These are phyloP conservation scores for Coemansia sp. DNA, from an alignment of 192 early-diverging fungal genomes.

Conservation along the genomic window DNA sequence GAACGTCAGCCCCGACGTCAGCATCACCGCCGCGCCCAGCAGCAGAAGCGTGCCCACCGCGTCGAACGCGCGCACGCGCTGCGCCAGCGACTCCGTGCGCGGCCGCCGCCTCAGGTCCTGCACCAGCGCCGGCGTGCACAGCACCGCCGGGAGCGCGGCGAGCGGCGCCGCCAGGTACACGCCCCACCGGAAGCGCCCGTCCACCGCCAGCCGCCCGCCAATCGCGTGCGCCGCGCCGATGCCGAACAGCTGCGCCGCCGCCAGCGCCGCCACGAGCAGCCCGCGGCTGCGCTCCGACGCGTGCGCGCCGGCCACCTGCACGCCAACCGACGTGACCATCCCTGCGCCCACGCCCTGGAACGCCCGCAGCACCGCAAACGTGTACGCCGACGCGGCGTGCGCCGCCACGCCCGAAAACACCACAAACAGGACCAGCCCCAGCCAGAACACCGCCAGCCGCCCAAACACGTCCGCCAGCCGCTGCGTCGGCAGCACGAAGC, in stretches of 20 bases:
- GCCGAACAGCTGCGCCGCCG: slow-evolving; percentile 41
- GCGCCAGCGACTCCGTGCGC: slow-evolving; percentile 15
- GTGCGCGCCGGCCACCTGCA: slow-evolving; percentile 20
- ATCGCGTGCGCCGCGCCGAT: slow-evolving; percentile 40
- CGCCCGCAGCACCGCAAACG: slow-evolving; percentile 37
- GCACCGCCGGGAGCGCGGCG: slow-evolving; percentile 21
- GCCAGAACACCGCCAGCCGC: slow-evolving; percentile 28
- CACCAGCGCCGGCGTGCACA: slow-evolving; percentile 41
- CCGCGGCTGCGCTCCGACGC: slow-evolving; percentile 32
- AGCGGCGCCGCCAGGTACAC: slow-evolving; percentile 43
- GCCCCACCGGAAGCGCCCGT: slow-evolving; percentile 39
- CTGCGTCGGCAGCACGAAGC: slow-evolving; percentile 26
- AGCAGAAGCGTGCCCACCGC: slow-evolving; percentile 30
- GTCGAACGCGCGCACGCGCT: slow-evolving; percentile 30
- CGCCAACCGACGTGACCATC: slow-evolving; percentile 20
- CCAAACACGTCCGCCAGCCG: slow-evolving; percentile 35
- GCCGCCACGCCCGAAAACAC: slow-evolving; percentile 34
- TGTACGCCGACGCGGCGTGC: slow-evolving; percentile 14
- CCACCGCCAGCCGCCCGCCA: slow-evolving; percentile 36
- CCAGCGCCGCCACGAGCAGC: slow-evolving; percentile 26
- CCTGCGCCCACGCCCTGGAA: slow-evolving; percentile 45
- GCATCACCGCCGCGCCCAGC: slow-evolving; percentile 37
- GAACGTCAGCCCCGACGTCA: slow-evolving; percentile 37
- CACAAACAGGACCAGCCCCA: slow-evolving; percentile 32
- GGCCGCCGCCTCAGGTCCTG: slow-evolving; percentile 12